Evolutionary conservation across 2,329 filamentous ascomycete genomes (phyloP).

Genomic region (Chaetomium sp.): DNA sequence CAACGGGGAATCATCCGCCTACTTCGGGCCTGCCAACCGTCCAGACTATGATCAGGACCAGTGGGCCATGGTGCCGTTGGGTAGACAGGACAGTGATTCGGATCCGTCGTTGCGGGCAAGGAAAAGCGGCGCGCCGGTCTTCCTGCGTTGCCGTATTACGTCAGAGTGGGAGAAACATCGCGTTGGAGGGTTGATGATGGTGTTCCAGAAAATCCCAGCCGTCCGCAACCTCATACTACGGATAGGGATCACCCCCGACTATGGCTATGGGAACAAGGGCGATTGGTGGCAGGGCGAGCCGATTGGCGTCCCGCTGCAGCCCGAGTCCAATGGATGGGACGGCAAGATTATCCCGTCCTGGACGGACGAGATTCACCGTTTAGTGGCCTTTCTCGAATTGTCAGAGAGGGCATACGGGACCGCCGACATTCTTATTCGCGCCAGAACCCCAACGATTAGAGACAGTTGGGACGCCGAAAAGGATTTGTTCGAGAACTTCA

Average conservation of each 20-base stretch:
- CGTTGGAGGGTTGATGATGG: constrained; percentile 50
- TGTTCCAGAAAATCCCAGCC: constrained; percentile 54
- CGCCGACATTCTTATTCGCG: constrained; percentile 38
- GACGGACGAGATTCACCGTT: constrained; percentile 51
- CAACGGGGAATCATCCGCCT: constrained; percentile 32
- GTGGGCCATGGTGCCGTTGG: constrained; percentile 53
- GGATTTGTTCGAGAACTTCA: constrained; percentile 40
- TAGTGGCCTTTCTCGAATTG: constrained; percentile 57
- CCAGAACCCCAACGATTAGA: constrained; percentile 29
- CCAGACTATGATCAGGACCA: constrained; percentile 46
- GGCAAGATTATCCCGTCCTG: constrained; percentile 31
- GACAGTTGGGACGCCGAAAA: constrained; percentile 33
- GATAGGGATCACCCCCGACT: constrained; percentile 31
- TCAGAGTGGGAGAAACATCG: constrained; percentile 31
- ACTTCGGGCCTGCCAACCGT: constrained; percentile 56
- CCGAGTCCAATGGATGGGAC: constrained; percentile 21
- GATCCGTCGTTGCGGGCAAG: constrained; percentile 41
- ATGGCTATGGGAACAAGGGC: constrained; percentile 47
- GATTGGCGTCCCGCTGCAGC: constrained; percentile 38
- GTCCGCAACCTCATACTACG: constrained; percentile 49
- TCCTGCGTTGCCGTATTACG: constrained; percentile 38
- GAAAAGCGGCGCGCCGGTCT: constrained; percentile 40
- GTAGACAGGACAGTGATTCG: constrained; percentile 32
- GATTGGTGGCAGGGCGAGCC: constrained; percentile 57
- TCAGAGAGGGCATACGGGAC: constrained; percentile 56